Evolutionary conservation across 441 rosid genomes (phyloP).

Genomic region (Viola pubescens): DNA sequence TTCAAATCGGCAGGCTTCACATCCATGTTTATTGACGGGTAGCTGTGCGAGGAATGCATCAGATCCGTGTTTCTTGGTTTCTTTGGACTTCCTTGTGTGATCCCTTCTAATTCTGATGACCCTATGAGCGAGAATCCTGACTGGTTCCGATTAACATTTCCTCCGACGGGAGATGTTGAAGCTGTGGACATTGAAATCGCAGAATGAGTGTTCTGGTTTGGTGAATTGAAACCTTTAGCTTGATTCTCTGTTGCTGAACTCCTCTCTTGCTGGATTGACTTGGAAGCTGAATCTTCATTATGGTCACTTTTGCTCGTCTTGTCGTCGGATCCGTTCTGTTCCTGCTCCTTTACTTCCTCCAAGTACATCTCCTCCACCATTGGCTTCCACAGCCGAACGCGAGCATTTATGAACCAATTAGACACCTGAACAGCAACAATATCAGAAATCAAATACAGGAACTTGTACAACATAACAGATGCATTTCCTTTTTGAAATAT

Average conservation of each 20-base stretch:
- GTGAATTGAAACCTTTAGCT: conserved; percentile 27
- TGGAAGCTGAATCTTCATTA: conserved; percentile 53
- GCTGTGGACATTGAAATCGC: conserved; percentile 40
- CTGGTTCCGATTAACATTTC: conserved; percentile 30
- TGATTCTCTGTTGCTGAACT: conserved; percentile 24
- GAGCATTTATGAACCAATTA: conserved; percentile 90
- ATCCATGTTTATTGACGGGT: conserved; percentile 38
- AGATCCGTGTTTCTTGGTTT: conserved; percentile 53
- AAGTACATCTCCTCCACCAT: conserved; percentile 92
- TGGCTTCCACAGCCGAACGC: conserved; percentile 94
- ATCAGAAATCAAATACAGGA: not conserved
- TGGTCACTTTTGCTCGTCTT: conserved; percentile 50
- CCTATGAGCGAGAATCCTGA: conserved; percentile 54
- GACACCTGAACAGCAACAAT: conserved; percentile 50
- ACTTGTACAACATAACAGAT: not conserved
- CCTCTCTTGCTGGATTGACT: conserved; percentile 42
- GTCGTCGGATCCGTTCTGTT: conserved; percentile 52
- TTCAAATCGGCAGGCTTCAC: conserved; percentile 26
- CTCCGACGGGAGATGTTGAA: conserved; percentile 47
- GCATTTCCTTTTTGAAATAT: not conserved
- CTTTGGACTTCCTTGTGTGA: conserved; percentile 75
- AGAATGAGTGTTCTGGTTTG: conserved; percentile 34
- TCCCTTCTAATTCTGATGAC: conserved; percentile 60
- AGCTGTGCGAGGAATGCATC: conserved; percentile 41
- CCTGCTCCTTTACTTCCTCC: conserved; percentile 65